A percentile compares a stretch with the other conserved stretches of the same genome.
Evolutionary conservation across 306 rosid species (phyloP).

Genomic region (peach (Prunus persica)): Prunus_persica_NCBIv2 NC_034014.1:27066501-27067000

Average conservation of each 20-base stretch:
- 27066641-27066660: slow-evolving; percentile 85
- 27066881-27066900: slow-evolving; percentile 76
- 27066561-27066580: slow-evolving; percentile 63
- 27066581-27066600: slow-evolving; percentile 59
- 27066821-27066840: slow-evolving; percentile 81
- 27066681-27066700: slow-evolving; percentile 84
- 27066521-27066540: slow-evolving; percentile 49
- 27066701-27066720: slow-evolving; percentile 91
- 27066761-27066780: slow-evolving; percentile 57
- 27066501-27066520: slow-evolving; percentile 18
- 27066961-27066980: neutral
- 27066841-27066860: slow-evolving; percentile 81
- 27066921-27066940: slow-evolving; percentile 41
- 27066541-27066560: slow-evolving; percentile 79
- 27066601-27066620: slow-evolving; percentile 52
- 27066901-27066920: slow-evolving; percentile 56
- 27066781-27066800: slow-evolving; percentile 75
- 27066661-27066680: slow-evolving; percentile 86
- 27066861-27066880: slow-evolving; percentile 95
- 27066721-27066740: slow-evolving; percentile 64
- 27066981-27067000: neutral
- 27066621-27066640: slow-evolving; percentile 60
- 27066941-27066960: slow-evolving; percentile 1
- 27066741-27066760: slow-evolving; percentile 46
- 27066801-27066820: slow-evolving; percentile 85